Conservation (phyloP, 2,329 filamentous ascomycete genomes). For the Cytospora paraplurivora region DNA sequence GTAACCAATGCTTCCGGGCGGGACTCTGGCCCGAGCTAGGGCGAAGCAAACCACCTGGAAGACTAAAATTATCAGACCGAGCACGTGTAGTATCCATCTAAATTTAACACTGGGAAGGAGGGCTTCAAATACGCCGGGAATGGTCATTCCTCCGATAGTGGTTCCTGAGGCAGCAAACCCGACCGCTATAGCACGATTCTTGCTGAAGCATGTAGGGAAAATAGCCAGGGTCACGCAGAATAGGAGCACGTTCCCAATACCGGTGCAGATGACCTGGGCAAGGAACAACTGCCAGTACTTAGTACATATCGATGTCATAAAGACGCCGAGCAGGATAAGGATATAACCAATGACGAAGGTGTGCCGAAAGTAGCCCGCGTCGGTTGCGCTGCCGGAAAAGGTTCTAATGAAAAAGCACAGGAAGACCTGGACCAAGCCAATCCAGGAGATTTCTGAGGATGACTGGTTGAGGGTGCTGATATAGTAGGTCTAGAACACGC, state of each 20-base stretch:
- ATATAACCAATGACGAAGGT: conserved; percentile 44
- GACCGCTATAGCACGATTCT: conserved; percentile 59
- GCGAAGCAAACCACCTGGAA: conserved; percentile 45
- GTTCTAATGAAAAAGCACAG: conserved; percentile 57
- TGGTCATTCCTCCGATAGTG: conserved; percentile 60
- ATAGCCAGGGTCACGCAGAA: conserved; percentile 67
- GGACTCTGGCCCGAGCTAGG: conserved; percentile 48
- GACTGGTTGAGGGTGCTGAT: conserved; percentile 40
- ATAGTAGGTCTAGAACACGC: conserved; percentile 58
- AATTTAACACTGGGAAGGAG: conserved; percentile 60
- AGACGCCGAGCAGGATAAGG: conserved; percentile 49
- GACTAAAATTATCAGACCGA: conserved; percentile 62
- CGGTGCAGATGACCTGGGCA: conserved; percentile 56
- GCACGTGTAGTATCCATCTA: conserved; percentile 56
- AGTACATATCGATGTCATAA: conserved; percentile 46
- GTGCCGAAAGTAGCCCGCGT: conserved; percentile 54
- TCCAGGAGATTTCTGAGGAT: conserved; percentile 53
- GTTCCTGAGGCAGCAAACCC: conserved; percentile 63
- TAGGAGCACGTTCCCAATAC: conserved; percentile 61
- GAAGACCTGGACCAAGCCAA: conserved; percentile 57
- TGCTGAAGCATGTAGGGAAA: conserved; percentile 66
- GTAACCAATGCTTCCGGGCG: conserved; percentile 51
- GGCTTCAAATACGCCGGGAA: conserved; percentile 57
- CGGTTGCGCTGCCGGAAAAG: conserved; percentile 54
- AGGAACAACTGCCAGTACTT: conserved; percentile 60